Base-by-base conservation (phyloP, 1,284 basidiomycete species). In the Irpex sp. region DNA sequence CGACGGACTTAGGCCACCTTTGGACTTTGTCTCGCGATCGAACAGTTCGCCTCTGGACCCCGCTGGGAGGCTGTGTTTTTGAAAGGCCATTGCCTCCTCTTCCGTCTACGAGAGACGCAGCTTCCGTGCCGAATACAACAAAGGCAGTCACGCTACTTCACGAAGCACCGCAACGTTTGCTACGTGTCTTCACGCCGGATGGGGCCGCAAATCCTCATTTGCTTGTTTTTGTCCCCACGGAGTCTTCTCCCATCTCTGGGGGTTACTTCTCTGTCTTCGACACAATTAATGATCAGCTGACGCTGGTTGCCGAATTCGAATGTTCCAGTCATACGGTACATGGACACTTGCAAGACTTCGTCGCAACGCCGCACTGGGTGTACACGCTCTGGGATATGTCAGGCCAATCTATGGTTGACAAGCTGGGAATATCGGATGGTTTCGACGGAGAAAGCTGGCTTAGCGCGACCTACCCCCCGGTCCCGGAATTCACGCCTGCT, bases 21-120 rank as follows among this genome's bases (percentile, higher is more conserved):
- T 96, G 93, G 84, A 90, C 94, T 1, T 82, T 97, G 57, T 94
- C 94, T n/a, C 82, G 94, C 62, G 94, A 97, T 77, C 84, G 90
- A 61, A 90, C 89, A 60, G 79, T 97, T 53, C 84, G 94, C 57
- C 81, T 92, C 50, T 98, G 95, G 94, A 88, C 86, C 66, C 79
- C 84, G 49, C 84, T 86, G 69, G 80, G 84, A 58, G 88, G 89
- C 33, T 92, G 90, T 71, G 80, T 89, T 26, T 81, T 85, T 37
- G 84, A 83, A 31, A 87, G 83, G 70, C 71, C 75, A 7, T 75
- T 92, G 47, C 70, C 76, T 21, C 64, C 73, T 4, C 64, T 68
- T 31, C 74, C 81, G 65, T 64, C 74, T 36, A 76, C 75, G 39
- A 75, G 77, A 65, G 78, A 81, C 58, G 64, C 70, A 4, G 75